Percentiles rank a stretch among this genome's conserved stretches.
These are phyloP conservation scores for Lagerstroemia speciosa DNA, from an alignment of 345 rosid species.

Conservation along the genomic window DNA sequence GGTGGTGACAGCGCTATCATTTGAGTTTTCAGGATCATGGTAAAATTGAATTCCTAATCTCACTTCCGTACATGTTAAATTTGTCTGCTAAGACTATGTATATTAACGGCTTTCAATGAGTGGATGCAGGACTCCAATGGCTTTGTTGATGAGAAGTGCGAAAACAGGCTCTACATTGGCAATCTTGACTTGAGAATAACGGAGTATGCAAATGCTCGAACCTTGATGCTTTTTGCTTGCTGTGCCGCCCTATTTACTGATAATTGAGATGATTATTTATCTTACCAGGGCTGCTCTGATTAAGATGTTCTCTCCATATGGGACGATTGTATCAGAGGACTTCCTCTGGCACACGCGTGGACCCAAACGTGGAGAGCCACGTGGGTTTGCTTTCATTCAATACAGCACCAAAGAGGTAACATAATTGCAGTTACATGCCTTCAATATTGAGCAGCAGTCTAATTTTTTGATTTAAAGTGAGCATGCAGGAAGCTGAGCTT, in stretches of 20 bases:
- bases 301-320: constrained; percentile 86
- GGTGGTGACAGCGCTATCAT: neutral
- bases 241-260: neutral
- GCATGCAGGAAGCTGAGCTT: constrained; percentile 91
- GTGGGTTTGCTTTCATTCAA: constrained; percentile 79
- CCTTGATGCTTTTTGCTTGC: neutral
- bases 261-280: neutral
- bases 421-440: constrained; percentile 8
- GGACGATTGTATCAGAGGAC: constrained; percentile 78
- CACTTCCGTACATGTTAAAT: neutral
- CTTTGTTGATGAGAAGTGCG: constrained; percentile 52
- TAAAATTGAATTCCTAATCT: neutral
- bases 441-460: constrained; percentile 25
- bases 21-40: neutral
- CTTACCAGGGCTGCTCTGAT: constrained; percentile 66
- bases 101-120: neutral
- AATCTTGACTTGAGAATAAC: constrained; percentile 83
- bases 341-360: constrained; percentile 93
- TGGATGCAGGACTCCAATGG: constrained; percentile 45
- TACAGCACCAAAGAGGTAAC: constrained; percentile 75
- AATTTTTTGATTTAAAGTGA: constrained; percentile 74
- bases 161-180: constrained; percentile 67
- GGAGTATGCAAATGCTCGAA: constrained; percentile 42
- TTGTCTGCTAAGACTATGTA: neutral
- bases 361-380: constrained; percentile 83